phyloP scores from a whole-genome alignment of 2,329 filamentous ascomycete genomes.

The Coleophoma cylindrospora region DNA sequence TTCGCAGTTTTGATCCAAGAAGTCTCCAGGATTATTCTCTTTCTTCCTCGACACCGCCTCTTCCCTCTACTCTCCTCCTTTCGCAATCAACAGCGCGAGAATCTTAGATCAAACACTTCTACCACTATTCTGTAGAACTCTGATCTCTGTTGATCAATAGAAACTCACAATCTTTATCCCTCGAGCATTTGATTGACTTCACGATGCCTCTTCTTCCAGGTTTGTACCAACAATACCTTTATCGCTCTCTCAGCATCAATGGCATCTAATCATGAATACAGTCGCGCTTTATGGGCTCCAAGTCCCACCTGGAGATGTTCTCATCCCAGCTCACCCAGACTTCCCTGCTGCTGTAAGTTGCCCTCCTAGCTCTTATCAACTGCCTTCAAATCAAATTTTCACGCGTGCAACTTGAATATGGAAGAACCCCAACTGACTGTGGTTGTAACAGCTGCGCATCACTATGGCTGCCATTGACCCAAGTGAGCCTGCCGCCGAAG shows the following conservation, averaged over 20 bases:
- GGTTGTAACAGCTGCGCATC: conserved; percentile 70
- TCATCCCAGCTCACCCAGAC: conserved; percentile 74
- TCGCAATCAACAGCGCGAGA: conserved; percentile 1
- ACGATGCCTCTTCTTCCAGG: conserved; percentile 51
- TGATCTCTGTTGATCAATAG: conserved; percentile 2
- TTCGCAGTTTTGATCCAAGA: not conserved
- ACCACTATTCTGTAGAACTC: conserved; percentile 1
- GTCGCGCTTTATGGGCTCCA: conserved; percentile 89
- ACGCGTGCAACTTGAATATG: not conserved
- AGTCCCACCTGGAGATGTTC: conserved; percentile 78
- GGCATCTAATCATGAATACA: conserved; percentile 28
- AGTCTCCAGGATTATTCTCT: conserved; percentile 7
- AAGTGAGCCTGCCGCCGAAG: conserved; percentile 65
- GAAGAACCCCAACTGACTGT: conserved; percentile 8
- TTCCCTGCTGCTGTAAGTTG: conserved; percentile 77
- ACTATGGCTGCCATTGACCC: conserved; percentile 99
- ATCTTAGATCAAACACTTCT: conserved; percentile 3
- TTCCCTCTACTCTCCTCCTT: conserved; percentile 4
- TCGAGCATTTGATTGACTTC: conserved; percentile 4
- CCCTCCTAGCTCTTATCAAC: not conserved
- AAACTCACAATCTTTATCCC: conserved; percentile 8
- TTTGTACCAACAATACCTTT: conserved; percentile 10
- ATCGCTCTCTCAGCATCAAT: conserved; percentile 8
- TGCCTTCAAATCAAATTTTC: not conserved
- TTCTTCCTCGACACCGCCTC: conserved; percentile 10